These are phyloP conservation scores for Chrysosporium queenslandicum DNA, from an alignment of 2,329 filamentous ascomycete species.

Conservation along the genomic window DNA sequence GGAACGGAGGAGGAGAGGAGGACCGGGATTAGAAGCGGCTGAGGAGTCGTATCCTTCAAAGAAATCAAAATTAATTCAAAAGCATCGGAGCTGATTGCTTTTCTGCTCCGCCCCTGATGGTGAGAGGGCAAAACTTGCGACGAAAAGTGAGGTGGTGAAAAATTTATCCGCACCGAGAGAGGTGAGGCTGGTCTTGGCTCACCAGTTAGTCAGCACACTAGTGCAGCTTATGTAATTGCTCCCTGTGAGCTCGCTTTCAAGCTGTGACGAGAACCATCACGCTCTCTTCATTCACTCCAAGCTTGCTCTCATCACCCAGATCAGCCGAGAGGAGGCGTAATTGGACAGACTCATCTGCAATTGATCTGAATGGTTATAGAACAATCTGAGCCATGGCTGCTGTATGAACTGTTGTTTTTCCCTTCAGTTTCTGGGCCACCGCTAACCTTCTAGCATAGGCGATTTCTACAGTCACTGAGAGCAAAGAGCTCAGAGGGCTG, in stretches of 20 bases:
- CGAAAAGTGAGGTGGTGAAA: not conserved
- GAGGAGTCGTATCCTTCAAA: not conserved
- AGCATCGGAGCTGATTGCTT: no score
- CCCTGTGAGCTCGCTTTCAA: no score
- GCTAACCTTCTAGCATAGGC: conserved; percentile 34
- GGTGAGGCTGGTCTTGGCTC: not conserved
- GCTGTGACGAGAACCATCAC: no score
- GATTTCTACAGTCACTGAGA: conserved; percentile 82
- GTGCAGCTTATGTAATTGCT: not conserved
- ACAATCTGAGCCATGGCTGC: conserved; percentile 30
- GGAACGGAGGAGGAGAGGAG: not conserved
- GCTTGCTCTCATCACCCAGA: not conserved
- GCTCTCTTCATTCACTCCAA: no score
- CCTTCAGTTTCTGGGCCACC: not conserved
- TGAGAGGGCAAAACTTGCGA: not conserved
- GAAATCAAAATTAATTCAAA: no score
- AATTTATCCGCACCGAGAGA: not conserved
- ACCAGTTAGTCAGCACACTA: no score
- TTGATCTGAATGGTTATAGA: not conserved
- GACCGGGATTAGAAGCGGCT: not conserved
- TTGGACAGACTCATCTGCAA: not conserved
- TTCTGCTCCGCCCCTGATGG: no score
- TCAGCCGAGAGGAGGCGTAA: not conserved
- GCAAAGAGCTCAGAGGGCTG: conserved; percentile 87
- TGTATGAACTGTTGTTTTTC: conserved; percentile 22